phyloP scores from a whole-genome alignment of 305 asterid genomes.

The Fraxinus sp. region DNA sequence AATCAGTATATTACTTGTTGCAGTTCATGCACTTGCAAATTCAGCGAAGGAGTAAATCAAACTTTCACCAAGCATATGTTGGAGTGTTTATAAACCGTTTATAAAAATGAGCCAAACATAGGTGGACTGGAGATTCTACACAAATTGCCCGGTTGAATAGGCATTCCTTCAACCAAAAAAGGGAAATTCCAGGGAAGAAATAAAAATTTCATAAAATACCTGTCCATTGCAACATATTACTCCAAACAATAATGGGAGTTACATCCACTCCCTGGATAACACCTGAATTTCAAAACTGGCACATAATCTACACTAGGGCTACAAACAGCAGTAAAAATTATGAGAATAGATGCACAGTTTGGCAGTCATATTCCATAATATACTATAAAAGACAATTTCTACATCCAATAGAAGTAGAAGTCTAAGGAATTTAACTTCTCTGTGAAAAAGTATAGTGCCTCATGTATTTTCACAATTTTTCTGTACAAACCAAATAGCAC shows the following conservation, averaged over 20 bases:
- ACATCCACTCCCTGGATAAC: not conserved
- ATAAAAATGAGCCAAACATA: not conserved
- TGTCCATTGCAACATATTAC: not conserved
- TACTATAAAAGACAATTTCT: constrained; percentile 7
- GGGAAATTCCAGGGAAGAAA: not conserved
- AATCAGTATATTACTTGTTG: not conserved
- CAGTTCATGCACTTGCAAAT: not conserved
- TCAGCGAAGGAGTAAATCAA: not conserved
- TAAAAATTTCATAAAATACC: not conserved
- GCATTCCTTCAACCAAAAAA: not conserved
- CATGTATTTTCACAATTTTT: not conserved
- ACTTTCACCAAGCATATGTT: not conserved
- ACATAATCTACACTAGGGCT: not conserved
- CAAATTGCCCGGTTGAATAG: not conserved
- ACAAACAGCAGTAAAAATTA: not conserved
- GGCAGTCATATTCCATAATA: not conserved
- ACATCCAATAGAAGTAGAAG: constrained; percentile 20
- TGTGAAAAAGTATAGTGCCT: not conserved
- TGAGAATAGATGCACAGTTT: not conserved
- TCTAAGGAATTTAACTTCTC: not conserved
- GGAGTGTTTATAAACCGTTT: not conserved
- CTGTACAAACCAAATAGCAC: not conserved
- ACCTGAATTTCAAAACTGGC: not conserved
- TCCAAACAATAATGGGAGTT: not conserved
- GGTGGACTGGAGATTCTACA: not conserved